Conservation (phyloP, 2,329 filamentous ascomycete genomes). For the Microascus cirrosus region DNA sequence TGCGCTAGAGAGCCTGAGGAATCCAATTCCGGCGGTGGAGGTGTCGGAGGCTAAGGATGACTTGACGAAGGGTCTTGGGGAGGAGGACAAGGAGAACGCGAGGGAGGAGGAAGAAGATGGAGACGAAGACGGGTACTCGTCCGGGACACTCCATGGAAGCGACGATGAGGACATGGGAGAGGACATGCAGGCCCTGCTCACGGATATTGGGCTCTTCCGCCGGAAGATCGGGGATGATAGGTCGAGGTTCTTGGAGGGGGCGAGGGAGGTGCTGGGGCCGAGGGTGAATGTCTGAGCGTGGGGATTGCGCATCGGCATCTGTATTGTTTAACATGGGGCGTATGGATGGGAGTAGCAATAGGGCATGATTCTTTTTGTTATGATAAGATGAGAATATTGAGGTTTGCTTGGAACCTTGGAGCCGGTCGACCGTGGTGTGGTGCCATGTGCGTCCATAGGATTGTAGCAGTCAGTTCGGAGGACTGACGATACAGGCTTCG, state of each 20-base stretch:
- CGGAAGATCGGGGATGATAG: constrained; percentile 81
- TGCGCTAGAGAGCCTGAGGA: constrained; percentile 75
- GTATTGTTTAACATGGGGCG: neutral
- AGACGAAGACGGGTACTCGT: constrained; percentile 45
- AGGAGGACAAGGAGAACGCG: constrained; percentile 19
- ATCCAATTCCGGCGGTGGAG: constrained; percentile 64
- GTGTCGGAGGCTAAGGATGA: constrained; percentile 11
- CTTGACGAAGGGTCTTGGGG: constrained; percentile 10
- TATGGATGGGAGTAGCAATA: neutral
- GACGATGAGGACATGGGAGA: constrained; percentile 59
- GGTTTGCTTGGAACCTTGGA: too few relatives aligned
- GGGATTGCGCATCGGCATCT: neutral
- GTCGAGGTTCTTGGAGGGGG: constrained; percentile 43
- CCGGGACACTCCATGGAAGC: constrained; percentile 23
- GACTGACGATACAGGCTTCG: too few relatives aligned
- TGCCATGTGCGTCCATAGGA: too few relatives aligned
- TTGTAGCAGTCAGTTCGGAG: too few relatives aligned
- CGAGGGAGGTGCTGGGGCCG: constrained; percentile 36
- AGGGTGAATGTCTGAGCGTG: constrained; percentile 25
- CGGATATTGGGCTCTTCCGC: constrained; percentile 69
- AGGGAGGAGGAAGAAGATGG: constrained; percentile 41
- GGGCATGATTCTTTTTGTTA: neutral
- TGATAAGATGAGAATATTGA: too few relatives aligned
- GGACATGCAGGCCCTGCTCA: constrained; percentile 75
- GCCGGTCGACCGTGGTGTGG: too few relatives aligned